Conservation (phyloP, 164 flowering plant species). For the Amborella trichopoda region DNA sequence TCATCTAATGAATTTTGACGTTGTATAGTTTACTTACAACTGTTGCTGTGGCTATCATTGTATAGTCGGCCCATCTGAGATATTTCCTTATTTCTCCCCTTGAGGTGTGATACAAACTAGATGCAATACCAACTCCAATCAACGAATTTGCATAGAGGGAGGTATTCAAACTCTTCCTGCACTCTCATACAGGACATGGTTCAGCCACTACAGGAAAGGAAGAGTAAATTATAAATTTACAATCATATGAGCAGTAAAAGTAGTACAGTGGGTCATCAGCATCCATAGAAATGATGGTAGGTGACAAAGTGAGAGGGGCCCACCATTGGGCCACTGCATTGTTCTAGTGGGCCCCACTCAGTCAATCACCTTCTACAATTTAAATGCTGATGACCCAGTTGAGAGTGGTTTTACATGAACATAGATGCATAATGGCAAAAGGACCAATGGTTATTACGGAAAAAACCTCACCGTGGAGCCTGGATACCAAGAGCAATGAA, state of each 20-base stretch:
- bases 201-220: background rate
- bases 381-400: no score
- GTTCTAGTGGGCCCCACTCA: no score
- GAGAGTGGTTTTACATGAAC: background rate
- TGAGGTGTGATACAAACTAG: constrained; percentile 86
- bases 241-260: background rate
- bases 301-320: no score
- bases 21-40: constrained; percentile 80
- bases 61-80: constrained; percentile 87
- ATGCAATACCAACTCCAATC: constrained; percentile 93
- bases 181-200: constrained; percentile 4
- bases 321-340: no score
- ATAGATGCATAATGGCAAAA: background rate
- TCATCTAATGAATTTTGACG: no score
- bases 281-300: no score
- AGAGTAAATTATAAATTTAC: no score
- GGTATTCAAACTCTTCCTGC: constrained; percentile 60
- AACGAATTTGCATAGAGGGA: constrained; percentile 87
- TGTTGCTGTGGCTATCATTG: constrained; percentile 94
- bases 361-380: no score
- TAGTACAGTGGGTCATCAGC: no score
- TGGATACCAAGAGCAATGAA: constrained; percentile 81
- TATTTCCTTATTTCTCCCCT: constrained; percentile 62
- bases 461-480: constrained; percentile 55
- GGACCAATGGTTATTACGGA: no score